phyloP scores from a whole-genome alignment of 1,284 basidiomycete species.

The Boletus smithii region DNA sequence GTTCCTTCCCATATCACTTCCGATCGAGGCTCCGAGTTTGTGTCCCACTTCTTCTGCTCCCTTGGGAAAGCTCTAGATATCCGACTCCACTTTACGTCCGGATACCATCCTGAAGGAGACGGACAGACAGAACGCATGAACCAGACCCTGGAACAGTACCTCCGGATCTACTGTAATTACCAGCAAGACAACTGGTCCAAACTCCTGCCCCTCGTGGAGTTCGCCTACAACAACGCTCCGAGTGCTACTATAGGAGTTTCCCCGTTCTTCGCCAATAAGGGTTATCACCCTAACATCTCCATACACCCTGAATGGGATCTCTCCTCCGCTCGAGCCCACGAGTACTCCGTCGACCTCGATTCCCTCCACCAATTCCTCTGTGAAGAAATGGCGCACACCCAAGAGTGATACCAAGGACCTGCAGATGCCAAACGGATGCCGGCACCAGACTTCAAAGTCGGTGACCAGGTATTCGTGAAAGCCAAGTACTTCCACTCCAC shows the following conservation, averaged over 20 bases:
- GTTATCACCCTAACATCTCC: slow-evolving; percentile 21
- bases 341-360: too few species aligned
- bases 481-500: background rate
- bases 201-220: slow-evolving; percentile 28
- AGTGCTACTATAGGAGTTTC: slow-evolving; percentile 19
- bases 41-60: background rate
- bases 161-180: background rate
- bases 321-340: background rate
- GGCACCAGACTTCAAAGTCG: background rate
- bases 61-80: background rate
- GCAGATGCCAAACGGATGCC: background rate
- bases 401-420: slow-evolving; percentile 1
- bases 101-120: background rate
- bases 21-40: background rate
- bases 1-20: background rate
- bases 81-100: background rate
- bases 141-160: background rate
- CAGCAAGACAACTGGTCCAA: background rate
- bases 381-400: background rate
- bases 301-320: background rate
- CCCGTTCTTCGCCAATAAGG: slow-evolving; percentile 33
- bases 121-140: background rate
- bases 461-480: too few species aligned
- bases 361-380: slow-evolving; percentile 1
- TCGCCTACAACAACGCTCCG: slow-evolving; percentile 3